Conservation (phyloP, 2,329 filamentous ascomycete genomes). For the Didymella pinodella region DNA sequence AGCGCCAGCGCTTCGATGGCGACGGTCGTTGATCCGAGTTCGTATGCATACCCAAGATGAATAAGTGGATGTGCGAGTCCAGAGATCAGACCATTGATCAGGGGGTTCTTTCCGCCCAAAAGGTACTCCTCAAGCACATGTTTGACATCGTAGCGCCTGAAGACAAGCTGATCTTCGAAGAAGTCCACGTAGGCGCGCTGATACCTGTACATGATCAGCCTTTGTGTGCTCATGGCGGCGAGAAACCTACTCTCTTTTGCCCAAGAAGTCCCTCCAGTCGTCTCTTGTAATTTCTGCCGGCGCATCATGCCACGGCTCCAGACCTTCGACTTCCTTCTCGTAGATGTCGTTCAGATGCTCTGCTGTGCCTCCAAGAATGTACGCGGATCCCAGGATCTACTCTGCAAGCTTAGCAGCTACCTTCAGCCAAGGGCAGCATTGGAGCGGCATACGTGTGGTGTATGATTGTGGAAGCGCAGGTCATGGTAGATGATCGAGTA, state of each 20-base stretch:
- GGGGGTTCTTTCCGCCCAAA: conserved; percentile 74
- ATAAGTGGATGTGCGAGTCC: conserved; percentile 91
- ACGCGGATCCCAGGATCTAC: conserved; percentile 80
- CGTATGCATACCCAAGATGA: conserved; percentile 91
- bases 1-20: conserved; percentile 88
- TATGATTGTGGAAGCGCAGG: conserved; percentile 80
- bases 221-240: not conserved
- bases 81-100: conserved; percentile 81
- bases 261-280: conserved; percentile 88
- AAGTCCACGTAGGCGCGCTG: conserved; percentile 93
- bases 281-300: conserved; percentile 81
- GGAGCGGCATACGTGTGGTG: conserved; percentile 68
- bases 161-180: conserved; percentile 88
- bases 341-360: conserved; percentile 82
- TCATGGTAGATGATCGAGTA: conserved; percentile 82
- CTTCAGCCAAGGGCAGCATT: conserved; percentile 27
- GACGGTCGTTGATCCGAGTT: conserved; percentile 83
- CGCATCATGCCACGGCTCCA: conserved; percentile 84
- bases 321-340: conserved; percentile 72
- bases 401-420: conserved; percentile 41
- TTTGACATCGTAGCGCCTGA: conserved; percentile 84
- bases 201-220: conserved; percentile 61
- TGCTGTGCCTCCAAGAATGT: conserved; percentile 78
- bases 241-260: conserved; percentile 67
- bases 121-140: conserved; percentile 78